These are phyloP conservation scores for Pachysandra terminalis DNA, from an alignment of 164 flowering plant species.

Conservation along the genomic window DNA sequence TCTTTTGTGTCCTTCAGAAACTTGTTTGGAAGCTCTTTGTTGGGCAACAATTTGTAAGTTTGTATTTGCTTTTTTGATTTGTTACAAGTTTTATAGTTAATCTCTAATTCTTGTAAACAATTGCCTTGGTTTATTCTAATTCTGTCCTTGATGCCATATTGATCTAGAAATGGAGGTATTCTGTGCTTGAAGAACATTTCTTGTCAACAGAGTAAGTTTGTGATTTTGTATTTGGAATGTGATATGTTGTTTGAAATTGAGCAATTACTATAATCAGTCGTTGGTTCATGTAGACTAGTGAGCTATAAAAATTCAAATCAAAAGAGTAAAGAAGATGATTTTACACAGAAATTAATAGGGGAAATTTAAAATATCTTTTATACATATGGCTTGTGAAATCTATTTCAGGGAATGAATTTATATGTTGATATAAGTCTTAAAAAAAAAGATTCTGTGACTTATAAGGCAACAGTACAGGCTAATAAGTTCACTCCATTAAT, in stretches of 20 bases:
- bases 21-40: conserved; percentile 54
- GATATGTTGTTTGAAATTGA: not conserved
- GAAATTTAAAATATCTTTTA: no score
- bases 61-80: not conserved
- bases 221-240: not conserved
- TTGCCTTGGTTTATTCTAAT: not conserved
- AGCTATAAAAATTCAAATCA: not conserved
- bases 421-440: no score
- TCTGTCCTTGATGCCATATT: not conserved
- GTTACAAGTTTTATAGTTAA: not conserved
- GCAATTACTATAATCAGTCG: not conserved
- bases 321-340: not conserved
- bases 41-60: conserved; percentile 45
- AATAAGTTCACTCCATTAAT: no score
- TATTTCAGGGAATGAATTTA: no score
- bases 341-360: no score
- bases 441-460: no score
- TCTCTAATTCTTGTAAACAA: not conserved
- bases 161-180: conserved; percentile 23
- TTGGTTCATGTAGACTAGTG: not conserved
- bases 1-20: conserved; percentile 30
- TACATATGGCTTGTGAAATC: no score
- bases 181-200: conserved; percentile 27
- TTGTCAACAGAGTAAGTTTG: conserved; percentile 34
- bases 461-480: no score